A percentile compares a stretch with the other conserved stretches of the same genome.
These are phyloP conservation scores for Hymenoscyphus salicellus DNA, from an alignment of 2,329 filamentous ascomycete species.

Conservation along the genomic window DNA sequence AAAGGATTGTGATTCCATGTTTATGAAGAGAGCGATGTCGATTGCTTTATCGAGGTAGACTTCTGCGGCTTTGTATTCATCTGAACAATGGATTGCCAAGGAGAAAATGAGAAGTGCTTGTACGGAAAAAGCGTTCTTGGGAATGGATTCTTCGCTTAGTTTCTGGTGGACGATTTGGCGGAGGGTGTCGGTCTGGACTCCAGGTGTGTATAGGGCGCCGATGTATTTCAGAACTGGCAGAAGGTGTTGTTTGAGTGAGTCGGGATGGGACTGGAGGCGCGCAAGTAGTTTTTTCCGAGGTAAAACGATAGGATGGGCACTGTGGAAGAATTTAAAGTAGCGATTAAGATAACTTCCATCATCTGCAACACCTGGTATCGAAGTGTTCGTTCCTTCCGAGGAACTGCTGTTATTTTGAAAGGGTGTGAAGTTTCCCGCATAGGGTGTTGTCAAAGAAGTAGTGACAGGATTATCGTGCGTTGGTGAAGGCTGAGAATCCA, in stretches of 20 bases:
- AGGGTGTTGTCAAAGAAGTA: neutral
- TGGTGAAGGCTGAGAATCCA: neutral
- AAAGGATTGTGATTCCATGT: constrained; percentile 55
- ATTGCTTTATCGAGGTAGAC: constrained; percentile 46
- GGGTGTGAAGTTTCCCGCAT: neutral
- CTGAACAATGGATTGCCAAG: constrained; percentile 37
- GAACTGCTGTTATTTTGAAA: neutral
- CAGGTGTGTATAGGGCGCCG: constrained; percentile 29
- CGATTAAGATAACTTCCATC: constrained; percentile 6
- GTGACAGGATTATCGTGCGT: neutral
- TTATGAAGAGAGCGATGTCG: constrained; percentile 55
- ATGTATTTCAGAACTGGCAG: constrained; percentile 36
- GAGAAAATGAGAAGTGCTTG: constrained; percentile 40
- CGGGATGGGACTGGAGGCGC: constrained; percentile 31
- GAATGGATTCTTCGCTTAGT: constrained; percentile 11
- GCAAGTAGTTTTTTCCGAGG: constrained; percentile 33
- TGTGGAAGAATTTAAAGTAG: constrained; percentile 30
- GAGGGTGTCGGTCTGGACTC: constrained; percentile 1
- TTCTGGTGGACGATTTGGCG: constrained; percentile 7
- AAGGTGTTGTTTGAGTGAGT: constrained; percentile 28
- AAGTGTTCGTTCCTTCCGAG: neutral
- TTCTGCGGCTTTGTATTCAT: constrained; percentile 27
- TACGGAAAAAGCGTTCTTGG: constrained; percentile 29
- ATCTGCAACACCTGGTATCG: neutral
- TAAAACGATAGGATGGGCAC: constrained; percentile 36